Evolutionary conservation across 805 yeast genomes (phyloP), one percentile per base, ranked within the genome.

Genomic region (Yamadazyma akitaensis): DNA sequence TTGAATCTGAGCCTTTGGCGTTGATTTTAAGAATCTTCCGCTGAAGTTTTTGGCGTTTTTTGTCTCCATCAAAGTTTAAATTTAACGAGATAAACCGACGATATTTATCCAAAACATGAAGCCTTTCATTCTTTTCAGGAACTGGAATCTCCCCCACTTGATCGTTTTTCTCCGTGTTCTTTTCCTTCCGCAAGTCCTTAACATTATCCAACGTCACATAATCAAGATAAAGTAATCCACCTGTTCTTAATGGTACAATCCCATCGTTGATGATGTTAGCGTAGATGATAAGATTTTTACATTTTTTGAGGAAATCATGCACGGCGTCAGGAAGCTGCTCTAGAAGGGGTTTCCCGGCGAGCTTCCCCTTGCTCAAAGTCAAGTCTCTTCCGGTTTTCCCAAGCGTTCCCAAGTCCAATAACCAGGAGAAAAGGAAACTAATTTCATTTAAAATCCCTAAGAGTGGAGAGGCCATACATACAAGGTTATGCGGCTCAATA

Each of bases 211-310:
- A 55, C 1, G 76, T 75, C 26, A 61, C 60, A 64, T 71, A 72
- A 51, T 72, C 77, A 43, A 72, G 54, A 44, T 70, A 72, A 17
- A 72, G 55, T 43, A 72, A 57, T 1, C 75, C 72, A 28, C 73
- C 61, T 0, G 77, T 72, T 40, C 77, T 55, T 28, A 72, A 58
- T 1, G 77, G 77, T 1, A 71, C 76, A 17, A 72, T 72, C 2
- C 77, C 77, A 49, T 72, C 77, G 46, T 72, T 71, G 13, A 72
- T 59, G 5, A 74, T 73, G 52, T 72, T 72, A 14, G 77, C 76
- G 51, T 72, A 72, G 5, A 71, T 50, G 2, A 73, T 67, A 32
- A 71, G 61, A 48, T 61, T 63, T 25, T 56, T 55, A 44, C 72
- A 72, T 38, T 52, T 42, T 5, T 45, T 51, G 25, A 72, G 49